A percentile compares a stretch with the other conserved stretches of the same genome.
Conservation (phyloP, 257 asterid genomes). For the Penstemon barbatus region DNA sequence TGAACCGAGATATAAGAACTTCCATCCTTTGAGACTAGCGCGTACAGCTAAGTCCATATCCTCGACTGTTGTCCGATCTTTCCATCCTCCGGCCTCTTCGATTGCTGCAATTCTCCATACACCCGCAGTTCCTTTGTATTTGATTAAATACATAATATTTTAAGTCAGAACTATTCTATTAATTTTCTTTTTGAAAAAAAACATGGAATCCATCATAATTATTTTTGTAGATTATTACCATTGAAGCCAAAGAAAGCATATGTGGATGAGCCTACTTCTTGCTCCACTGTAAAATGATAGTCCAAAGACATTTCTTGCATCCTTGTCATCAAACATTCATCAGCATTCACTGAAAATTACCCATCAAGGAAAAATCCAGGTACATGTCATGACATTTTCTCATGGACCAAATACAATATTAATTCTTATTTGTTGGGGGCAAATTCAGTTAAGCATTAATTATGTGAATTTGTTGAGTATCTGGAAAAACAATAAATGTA, state of each 20-base stretch:
- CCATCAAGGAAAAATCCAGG: not conserved
- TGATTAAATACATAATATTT: conserved; percentile 6
- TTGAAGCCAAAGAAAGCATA: conserved; percentile 93
- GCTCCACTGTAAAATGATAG: conserved; percentile 92
- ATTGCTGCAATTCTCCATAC: conserved; percentile 93
- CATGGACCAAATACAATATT: not conserved
- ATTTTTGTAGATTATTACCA: conserved; percentile 42
- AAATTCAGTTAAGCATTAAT: conserved; percentile 1
- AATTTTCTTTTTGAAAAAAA: too few species aligned
- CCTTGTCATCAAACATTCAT: conserved; percentile 97
- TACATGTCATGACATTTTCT: not conserved
- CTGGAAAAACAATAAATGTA: conserved; percentile 21
- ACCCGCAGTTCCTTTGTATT: conserved; percentile 81
- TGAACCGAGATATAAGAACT: conserved; percentile 74
- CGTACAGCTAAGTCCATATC: conserved; percentile 99
- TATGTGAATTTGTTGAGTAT: not conserved
- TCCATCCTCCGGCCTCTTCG: conserved; percentile 99
- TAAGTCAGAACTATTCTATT: not conserved
- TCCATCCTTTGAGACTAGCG: conserved; percentile 94
- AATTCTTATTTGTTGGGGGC: not conserved
- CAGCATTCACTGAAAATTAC: conserved; percentile 67
- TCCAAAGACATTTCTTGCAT: conserved; percentile 98
- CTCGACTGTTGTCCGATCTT: conserved; percentile 90
- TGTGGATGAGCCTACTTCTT: conserved; percentile 96
- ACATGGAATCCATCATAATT: not conserved